phyloP scores from a whole-genome alignment of 108 stramenopile species.

The Pseudonitzschia delicatissima region DNA sequence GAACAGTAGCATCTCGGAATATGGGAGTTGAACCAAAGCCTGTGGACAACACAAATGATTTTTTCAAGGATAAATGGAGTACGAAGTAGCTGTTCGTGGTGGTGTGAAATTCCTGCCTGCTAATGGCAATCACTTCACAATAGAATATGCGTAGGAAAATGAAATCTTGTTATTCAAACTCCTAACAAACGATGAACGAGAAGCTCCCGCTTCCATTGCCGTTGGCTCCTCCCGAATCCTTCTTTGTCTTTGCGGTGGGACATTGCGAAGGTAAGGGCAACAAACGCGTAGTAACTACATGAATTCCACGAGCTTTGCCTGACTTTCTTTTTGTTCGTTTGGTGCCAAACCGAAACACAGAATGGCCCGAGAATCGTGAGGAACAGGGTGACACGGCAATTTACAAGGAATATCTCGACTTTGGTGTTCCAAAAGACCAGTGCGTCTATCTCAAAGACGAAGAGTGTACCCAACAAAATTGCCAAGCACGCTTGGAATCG shows the following conservation, averaged over 20 bases:
- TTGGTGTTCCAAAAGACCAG: constrained; percentile 28
- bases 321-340: neutral
- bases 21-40: no score
- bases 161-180: no score
- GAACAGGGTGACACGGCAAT: constrained; percentile 34
- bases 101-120: no score
- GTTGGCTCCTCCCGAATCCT: constrained; percentile 23
- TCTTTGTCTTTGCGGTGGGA: constrained; percentile 26
- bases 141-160: no score
- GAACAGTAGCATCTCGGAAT: no score
- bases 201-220: no score
- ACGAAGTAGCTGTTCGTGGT: no score
- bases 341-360: neutral
- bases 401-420: constrained; percentile 21
- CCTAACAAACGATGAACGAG: no score
- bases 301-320: neutral
- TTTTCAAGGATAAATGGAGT: no score
- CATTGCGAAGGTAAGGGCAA: constrained; percentile 21
- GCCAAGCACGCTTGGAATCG: constrained; percentile 11
- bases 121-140: no score
- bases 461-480: constrained; percentile 20
- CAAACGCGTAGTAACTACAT: neutral
- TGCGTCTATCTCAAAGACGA: constrained; percentile 19
- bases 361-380: constrained; percentile 27
- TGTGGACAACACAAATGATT: no score